Base-by-base conservation (phyloP, 1,284 basidiomycete genomes). In the Anthracocystis setariae region DNA sequence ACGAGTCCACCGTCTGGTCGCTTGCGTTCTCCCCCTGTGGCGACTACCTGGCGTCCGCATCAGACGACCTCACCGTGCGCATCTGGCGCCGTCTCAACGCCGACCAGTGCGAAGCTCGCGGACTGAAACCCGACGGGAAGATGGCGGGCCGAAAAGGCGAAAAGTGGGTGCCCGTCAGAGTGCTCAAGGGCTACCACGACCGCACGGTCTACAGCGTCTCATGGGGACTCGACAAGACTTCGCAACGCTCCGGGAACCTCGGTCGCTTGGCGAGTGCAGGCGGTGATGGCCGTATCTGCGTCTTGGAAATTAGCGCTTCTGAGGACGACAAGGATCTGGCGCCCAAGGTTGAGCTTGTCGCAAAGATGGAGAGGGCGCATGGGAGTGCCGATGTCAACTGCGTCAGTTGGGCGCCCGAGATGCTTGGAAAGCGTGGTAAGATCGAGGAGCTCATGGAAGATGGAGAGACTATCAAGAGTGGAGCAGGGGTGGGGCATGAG, bases 1-100 rank as follows among this genome's bases (percentile, higher is more conserved):
- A 94, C 77, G 84, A 87, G 0, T 79, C 79, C 5, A 98, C 96
- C 0, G 93, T 99, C 8, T 99, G 96, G 96, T 87, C 90, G 0
- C 81, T 98, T 35, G 88, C 91, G 1, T 88, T 87, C 82, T 90
- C 91, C 9, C 94, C 90, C 1, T 87, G 88, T 57, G 93, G 93
- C 1, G 85, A 86, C 48, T 95, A 90, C 82, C 88, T 99, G 23
- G 94, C 93, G 0, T 91, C 90, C 2, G 89, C 88, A 0, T 84
- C 84, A 17, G 93, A 94, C 74, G 93, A 95, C 81, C 85, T 86
- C 48, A 91, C 91, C 87, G 84, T 88, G 32, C 82, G 86, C 29
- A 84, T 88, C 33, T 88, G 86, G 86, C 79, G 78, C 9, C 75
- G 78, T 13, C 76, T 82, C 17, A 70, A 66, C 25, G 74, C 67